A percentile compares a stretch with the other conserved stretches of the same genome.
phyloP scores from a whole-genome alignment of 2,329 filamentous ascomycete species.

The Colletotrichum falcatum region DNA sequence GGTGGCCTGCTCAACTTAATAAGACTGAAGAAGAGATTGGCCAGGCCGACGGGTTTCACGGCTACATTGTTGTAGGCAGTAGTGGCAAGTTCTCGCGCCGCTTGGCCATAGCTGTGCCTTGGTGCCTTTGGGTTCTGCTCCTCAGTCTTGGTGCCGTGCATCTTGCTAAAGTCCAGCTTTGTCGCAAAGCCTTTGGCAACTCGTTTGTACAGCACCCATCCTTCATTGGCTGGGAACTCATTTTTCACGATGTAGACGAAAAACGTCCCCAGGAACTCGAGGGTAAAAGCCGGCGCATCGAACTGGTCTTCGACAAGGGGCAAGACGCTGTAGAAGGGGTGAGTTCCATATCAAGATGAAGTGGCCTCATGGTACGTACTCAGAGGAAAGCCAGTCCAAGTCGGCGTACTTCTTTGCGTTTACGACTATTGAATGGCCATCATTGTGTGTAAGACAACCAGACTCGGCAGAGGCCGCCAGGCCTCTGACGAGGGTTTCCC shows the following conservation, averaged over 20 bases:
- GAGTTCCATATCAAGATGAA: neutral
- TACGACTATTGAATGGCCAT: neutral
- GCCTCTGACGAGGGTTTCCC: neutral
- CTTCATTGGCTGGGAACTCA: neutral
- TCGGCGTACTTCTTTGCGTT: neutral
- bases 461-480: neutral
- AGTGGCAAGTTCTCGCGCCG: neutral
- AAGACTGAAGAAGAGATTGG: constrained; percentile 13
- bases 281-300: constrained; percentile 1
- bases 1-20: constrained; percentile 36
- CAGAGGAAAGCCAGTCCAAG: constrained; percentile 23
- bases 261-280: neutral
- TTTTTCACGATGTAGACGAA: neutral
- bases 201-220: constrained; percentile 4
- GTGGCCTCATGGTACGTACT: neutral
- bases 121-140: neutral
- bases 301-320: constrained; percentile 17
- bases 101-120: neutral
- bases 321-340: neutral
- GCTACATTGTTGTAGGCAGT: neutral
- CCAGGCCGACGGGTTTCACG: neutral
- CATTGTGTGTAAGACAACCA: neutral
- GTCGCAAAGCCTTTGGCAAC: constrained; percentile 8
- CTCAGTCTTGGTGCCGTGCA: constrained; percentile 9
- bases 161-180: constrained; percentile 3